A percentile compares a stretch with the other conserved stretches of the same genome.
These are phyloP conservation scores for Colletotrichum viniferum DNA, from an alignment of 2,329 filamentous ascomycete species.

Conservation along the genomic window DNA sequence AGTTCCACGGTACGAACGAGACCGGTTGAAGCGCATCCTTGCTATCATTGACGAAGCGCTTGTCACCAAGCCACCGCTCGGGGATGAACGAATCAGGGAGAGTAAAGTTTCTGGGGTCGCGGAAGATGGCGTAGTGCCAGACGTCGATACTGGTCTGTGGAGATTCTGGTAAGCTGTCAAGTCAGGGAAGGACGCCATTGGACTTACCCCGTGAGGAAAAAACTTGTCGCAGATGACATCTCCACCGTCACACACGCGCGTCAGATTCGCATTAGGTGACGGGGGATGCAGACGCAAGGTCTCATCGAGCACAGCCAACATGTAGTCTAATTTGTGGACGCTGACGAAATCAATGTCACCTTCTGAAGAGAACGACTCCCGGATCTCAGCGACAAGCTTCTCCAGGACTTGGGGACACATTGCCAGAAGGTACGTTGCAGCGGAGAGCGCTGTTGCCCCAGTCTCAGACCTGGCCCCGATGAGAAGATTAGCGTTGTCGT, in stretches of 20 bases:
- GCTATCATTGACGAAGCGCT: constrained; percentile 24
- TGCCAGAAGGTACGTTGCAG: not conserved
- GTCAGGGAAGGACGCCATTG: not conserved
- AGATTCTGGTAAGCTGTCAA: not conserved
- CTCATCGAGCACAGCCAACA: constrained; percentile 40
- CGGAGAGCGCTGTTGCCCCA: not conserved
- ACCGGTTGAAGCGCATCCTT: constrained; percentile 31
- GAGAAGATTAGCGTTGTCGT: constrained; percentile 20
- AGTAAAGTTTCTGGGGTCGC: not conserved
- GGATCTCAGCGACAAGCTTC: constrained; percentile 38
- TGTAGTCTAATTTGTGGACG: constrained; percentile 32
- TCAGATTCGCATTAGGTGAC: constrained; percentile 24
- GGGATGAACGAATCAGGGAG: not conserved
- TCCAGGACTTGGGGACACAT: not conserved
- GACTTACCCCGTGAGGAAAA: constrained; percentile 38
- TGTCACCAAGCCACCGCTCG: constrained; percentile 37
- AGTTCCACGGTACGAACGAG: constrained; percentile 30
- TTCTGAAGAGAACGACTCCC: constrained; percentile 30
- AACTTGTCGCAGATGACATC: constrained; percentile 30
- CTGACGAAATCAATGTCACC: constrained; percentile 34
- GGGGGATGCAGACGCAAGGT: constrained; percentile 39
- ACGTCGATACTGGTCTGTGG: not conserved
- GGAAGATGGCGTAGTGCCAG: not conserved
- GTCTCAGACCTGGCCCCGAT: constrained; percentile 22
- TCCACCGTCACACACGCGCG: constrained; percentile 34